A percentile compares a stretch with the other conserved stretches of the same genome.
phyloP scores from a whole-genome alignment of 345 rosid genomes.

The Reutealis trisperma region DNA sequence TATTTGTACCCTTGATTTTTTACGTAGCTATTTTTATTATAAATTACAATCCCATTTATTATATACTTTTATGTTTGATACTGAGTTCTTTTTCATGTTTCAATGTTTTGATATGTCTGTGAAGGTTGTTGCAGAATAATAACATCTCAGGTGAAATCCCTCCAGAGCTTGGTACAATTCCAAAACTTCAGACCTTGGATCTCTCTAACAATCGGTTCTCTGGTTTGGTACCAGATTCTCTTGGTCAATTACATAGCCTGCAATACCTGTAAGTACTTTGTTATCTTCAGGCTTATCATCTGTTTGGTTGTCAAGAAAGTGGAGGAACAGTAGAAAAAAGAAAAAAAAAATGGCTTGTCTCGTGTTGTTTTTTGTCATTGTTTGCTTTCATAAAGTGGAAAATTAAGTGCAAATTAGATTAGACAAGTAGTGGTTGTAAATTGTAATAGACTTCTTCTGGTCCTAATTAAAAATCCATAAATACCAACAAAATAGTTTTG shows the following conservation, averaged over 20 bases:
- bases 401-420: not conserved
- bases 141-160: conserved; percentile 86
- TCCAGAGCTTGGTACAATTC: conserved; percentile 60
- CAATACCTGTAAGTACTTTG: conserved; percentile 67
- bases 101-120: conserved; percentile 22
- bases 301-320: conserved; percentile 28
- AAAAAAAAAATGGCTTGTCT: not conserved
- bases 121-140: conserved; percentile 89
- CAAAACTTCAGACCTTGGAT: conserved; percentile 79
- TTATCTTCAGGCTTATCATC: not conserved
- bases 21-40: no score
- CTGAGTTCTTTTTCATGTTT: conserved; percentile 6
- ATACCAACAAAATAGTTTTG: conserved; percentile 4
- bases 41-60: not conserved
- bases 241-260: conserved; percentile 58
- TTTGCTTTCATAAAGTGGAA: conserved; percentile 4
- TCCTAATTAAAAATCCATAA: conserved; percentile 2
- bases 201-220: conserved; percentile 75
- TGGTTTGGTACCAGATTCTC: conserved; percentile 55
- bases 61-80: not conserved
- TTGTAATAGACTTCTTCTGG: not conserved
- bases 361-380: conserved; percentile 3
- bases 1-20: not conserved
- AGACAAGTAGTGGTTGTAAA: not conserved
- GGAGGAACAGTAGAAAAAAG: not conserved